Conservation (phyloP, 306 rosid genomes). For the Acacia acuminata region DNA sequence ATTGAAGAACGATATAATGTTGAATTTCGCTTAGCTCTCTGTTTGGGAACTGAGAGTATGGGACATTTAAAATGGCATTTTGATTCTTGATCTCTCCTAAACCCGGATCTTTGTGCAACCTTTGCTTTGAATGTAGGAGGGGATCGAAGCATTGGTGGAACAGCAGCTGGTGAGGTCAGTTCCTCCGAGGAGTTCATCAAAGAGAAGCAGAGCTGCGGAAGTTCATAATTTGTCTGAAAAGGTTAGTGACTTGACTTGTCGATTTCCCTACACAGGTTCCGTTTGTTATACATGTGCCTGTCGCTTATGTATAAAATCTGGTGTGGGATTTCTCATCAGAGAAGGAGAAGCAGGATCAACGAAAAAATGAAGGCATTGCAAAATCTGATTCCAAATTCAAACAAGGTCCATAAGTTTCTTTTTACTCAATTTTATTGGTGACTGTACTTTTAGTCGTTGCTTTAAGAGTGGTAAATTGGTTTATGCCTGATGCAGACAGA, state of each 20-base stretch:
- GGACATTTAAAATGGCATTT: neutral
- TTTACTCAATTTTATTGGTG: conserved; percentile 1
- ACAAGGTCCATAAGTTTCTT: conserved; percentile 56
- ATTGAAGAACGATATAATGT: neutral
- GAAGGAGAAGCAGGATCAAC: conserved; percentile 96
- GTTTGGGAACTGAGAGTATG: conserved; percentile 5
- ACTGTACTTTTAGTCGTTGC: neutral
- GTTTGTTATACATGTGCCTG: neutral
- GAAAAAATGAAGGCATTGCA: conserved; percentile 98
- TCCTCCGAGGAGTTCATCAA: conserved; percentile 63
- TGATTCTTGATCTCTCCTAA: conserved; percentile 6
- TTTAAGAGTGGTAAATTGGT: conserved; percentile 8
- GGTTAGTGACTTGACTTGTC: conserved; percentile 40
- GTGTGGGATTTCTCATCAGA: conserved; percentile 51
- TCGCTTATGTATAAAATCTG: conserved; percentile 6
- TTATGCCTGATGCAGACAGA: conserved; percentile 64
- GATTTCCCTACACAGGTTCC: conserved; percentile 3
- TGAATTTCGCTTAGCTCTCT: neutral
- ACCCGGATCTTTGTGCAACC: conserved; percentile 13
- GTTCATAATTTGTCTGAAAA: conserved; percentile 98
- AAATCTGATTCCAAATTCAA: conserved; percentile 90
- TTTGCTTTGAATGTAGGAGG: conserved; percentile 60
- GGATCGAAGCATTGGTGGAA: conserved; percentile 68
- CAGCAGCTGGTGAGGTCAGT: conserved; percentile 44
- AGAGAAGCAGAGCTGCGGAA: conserved; percentile 96